Evolutionary conservation across 1,139 yeast genomes (phyloP).

Genomic region (Fermentozyma sake): DNA sequence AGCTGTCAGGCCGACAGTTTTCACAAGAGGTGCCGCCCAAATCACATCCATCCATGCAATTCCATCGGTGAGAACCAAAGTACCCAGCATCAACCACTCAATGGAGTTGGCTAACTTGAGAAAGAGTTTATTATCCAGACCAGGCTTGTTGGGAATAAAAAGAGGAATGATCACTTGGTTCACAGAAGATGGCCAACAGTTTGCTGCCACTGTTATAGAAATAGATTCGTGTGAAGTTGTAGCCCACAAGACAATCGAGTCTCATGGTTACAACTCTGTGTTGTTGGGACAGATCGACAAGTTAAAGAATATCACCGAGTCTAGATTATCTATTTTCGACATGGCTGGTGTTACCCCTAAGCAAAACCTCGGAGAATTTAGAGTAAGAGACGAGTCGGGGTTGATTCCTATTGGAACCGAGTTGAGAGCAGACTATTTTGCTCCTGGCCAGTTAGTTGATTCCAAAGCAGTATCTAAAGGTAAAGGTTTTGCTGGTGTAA

Average conservation of each 20-base stretch:
- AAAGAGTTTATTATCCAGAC: slow-evolving; percentile 65
- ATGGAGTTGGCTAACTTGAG: slow-evolving; percentile 57
- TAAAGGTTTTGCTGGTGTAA: slow-evolving; percentile 97
- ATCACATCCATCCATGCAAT: slow-evolving; percentile 52
- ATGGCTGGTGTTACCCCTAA: slow-evolving; percentile 86
- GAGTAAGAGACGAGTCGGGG: slow-evolving; percentile 62
- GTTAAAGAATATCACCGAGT: slow-evolving; percentile 58
- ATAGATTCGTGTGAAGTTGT: slow-evolving; percentile 86
- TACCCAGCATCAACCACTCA: slow-evolving; percentile 49
- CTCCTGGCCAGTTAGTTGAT: slow-evolving; percentile 81
- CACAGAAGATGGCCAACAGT: slow-evolving; percentile 59
- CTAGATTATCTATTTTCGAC: slow-evolving; percentile 73
- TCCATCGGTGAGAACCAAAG: slow-evolving; percentile 40
- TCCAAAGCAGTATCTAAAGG: slow-evolving; percentile 79
- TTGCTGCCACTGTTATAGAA: slow-evolving; percentile 82
- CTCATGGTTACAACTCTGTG: slow-evolving; percentile 80
- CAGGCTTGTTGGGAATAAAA: slow-evolving; percentile 81
- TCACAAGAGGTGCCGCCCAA: slow-evolving; percentile 40
- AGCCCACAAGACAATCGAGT: slow-evolving; percentile 59
- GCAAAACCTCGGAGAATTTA: slow-evolving; percentile 67
- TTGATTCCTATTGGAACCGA: slow-evolving; percentile 75
- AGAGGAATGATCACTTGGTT: slow-evolving; percentile 90
- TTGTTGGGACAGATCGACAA: slow-evolving; percentile 84
- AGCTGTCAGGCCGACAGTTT: slow-evolving; percentile 9
- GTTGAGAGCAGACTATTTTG: slow-evolving; percentile 78